Conservation (phyloP, 352 stramenopile species). For the Peronospora tabacina region DNA sequence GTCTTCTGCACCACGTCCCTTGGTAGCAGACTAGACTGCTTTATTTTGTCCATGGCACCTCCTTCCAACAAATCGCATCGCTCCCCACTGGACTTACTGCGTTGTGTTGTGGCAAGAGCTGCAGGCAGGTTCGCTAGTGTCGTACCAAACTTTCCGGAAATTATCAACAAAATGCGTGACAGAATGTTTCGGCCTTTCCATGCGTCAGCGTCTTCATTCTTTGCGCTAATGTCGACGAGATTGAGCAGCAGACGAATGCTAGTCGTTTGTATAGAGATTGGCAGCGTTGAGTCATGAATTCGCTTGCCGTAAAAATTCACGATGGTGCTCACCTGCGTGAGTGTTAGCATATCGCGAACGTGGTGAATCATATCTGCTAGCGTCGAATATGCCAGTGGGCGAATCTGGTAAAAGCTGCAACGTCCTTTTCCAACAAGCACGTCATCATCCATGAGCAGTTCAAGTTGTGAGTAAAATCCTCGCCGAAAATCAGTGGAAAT, state of each 20-base stretch:
- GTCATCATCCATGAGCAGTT: constrained; percentile 93
- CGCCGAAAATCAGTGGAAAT: constrained; percentile 96
- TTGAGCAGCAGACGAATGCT: constrained; percentile 94
- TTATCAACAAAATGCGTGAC: constrained; percentile 87
- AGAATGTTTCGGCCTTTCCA: constrained; percentile 87
- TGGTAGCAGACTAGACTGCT: constrained; percentile 65
- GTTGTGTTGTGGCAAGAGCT: constrained; percentile 51
- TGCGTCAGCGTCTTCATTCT: constrained; percentile 88
- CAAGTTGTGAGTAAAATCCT: constrained; percentile 92
- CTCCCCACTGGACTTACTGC: constrained; percentile 33
- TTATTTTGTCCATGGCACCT: constrained; percentile 85
- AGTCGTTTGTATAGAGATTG: constrained; percentile 94
- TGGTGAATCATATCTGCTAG: constrained; percentile 97
- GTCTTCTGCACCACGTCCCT: constrained; percentile 47
- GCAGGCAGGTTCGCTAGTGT: constrained; percentile 70
- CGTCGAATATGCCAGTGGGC: constrained; percentile 93
- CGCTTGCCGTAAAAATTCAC: constrained; percentile 91
- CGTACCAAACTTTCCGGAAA: constrained; percentile 92
- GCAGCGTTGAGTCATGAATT: constrained; percentile 90
- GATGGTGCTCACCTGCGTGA: constrained; percentile 92
- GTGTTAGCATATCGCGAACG: constrained; percentile 90
- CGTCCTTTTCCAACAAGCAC: constrained; percentile 87
- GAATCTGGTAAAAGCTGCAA: constrained; percentile 85
- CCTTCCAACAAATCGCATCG: constrained; percentile 68
- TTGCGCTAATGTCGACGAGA: constrained; percentile 94